Evolutionary conservation across 208 protist genomes (phyloP), one percentile per base, ranked within the genome.

Genomic region (Trypanosoma mega): DNA sequence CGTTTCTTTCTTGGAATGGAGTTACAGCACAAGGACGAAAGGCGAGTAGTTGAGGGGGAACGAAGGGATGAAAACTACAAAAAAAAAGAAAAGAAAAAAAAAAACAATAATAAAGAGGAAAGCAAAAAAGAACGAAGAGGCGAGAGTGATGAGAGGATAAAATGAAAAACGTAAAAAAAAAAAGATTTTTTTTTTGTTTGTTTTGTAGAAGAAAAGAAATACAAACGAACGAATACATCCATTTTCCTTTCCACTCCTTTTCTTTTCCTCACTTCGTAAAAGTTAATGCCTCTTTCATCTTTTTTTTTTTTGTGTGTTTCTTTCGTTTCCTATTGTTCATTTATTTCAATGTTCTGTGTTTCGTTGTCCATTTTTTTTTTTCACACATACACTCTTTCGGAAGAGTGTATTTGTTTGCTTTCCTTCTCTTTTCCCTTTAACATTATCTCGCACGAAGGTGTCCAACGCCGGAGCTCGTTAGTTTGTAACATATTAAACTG

Each of bases 281-380:
- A 24, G n/a, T 23, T 52, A 4, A 50, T 62, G 4, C 11, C 34
- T 62, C 18, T 55, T 31, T 23, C 44, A 37, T 34, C 16, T 52
- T 14, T 57, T 21, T 55, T 27, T 55, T 27, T 55, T 55, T 18
- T 55, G 12, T 34, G 20, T 63, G 12, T 53, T 31, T 52, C 29
- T 53, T 45, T 50, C 21, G 26, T 52, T 85, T 61, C 63, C 68
- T 74, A 53, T 75, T 70, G 49, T 75, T 64, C 16, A 74, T 49
- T 63, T 76, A 57, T 23, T 57, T 24, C 14, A 51, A 33, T 34
- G 43, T 72, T 72, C n/a, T 2, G 72, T 27, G 24, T 55, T 61
- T 62, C 3, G 21, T 31, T n/a, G 9, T 67, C 14, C 29, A 12
- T 65, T 45, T 56, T n/a, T 54, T 68, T 50, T 53, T 56, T 47